Evolutionary conservation across 2,329 filamentous ascomycete species (phyloP).

Genomic region (Aspergillus sp.): DNA sequence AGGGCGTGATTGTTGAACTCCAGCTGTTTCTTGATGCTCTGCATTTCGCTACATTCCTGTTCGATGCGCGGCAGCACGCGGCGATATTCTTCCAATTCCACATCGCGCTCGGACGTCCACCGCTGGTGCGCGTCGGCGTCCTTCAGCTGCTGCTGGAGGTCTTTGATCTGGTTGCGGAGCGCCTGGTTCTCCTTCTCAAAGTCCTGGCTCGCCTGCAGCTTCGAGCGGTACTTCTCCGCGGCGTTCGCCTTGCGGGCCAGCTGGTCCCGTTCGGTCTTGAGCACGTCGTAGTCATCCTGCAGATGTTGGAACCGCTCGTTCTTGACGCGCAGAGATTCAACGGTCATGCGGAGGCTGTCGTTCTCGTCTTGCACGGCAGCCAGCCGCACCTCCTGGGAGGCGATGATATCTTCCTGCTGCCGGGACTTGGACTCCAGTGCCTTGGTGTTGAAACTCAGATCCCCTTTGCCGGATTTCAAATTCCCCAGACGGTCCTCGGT

Average conservation of each 20-base stretch:
- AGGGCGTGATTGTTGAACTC: conserved; percentile 50
- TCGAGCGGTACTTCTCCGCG: conserved; percentile 50
- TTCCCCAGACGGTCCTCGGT: conserved; percentile 53
- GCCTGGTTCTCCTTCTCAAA: conserved; percentile 49
- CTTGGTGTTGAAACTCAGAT: conserved; percentile 47
- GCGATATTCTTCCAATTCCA: conserved; percentile 45
- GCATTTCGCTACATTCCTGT: conserved; percentile 48
- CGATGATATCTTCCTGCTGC: conserved; percentile 70
- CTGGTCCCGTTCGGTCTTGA: conserved; percentile 48
- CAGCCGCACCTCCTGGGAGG: conserved; percentile 65
- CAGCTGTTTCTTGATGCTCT: conserved; percentile 48
- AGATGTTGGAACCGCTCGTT: conserved; percentile 46
- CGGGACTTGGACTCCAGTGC: conserved; percentile 51
- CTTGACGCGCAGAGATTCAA: conserved; percentile 46
- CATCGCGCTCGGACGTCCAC: conserved; percentile 40
- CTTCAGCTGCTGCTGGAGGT: conserved; percentile 48
- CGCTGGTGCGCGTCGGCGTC: conserved; percentile 43
- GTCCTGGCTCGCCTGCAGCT: conserved; percentile 49
- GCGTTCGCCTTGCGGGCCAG: conserved; percentile 49
- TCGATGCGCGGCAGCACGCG: conserved; percentile 48
- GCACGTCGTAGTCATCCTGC: conserved; percentile 50
- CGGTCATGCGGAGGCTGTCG: conserved; percentile 43
- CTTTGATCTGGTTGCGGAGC: conserved; percentile 46
- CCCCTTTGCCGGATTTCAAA: conserved; percentile 49
- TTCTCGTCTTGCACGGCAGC: conserved; percentile 51